Evolutionary conservation across 805 yeast genomes (phyloP).

Genomic region (Candida boleticola): DNA sequence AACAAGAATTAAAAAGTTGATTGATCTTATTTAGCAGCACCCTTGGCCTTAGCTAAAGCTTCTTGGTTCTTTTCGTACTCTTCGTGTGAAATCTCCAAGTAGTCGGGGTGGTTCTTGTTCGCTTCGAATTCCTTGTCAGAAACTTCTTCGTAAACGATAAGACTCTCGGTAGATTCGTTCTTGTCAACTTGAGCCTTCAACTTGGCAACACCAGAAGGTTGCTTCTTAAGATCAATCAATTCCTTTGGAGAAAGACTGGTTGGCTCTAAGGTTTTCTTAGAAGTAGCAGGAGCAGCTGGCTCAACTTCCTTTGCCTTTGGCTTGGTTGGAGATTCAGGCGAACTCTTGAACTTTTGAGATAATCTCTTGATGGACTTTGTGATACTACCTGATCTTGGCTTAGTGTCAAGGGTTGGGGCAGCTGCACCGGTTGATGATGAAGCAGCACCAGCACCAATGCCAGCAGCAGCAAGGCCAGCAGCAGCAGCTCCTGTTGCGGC

Average conservation of each 20-base stretch:
- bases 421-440: constrained; percentile 5
- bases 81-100: constrained; percentile 35
- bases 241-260: not conserved
- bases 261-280: not conserved
- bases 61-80: constrained; percentile 17
- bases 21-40: too few species aligned
- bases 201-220: not conserved
- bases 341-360: constrained; percentile 3
- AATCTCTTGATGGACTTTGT: constrained; percentile 8
- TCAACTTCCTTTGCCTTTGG: not conserved
- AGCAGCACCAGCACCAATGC: constrained; percentile 10
- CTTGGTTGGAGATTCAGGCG: not conserved
- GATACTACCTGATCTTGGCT: constrained; percentile 9
- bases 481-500: constrained; percentile 10
- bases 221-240: constrained; percentile 1
- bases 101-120: constrained; percentile 48
- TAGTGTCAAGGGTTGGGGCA: constrained; percentile 5
- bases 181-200: constrained; percentile 5
- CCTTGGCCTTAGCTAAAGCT: constrained; percentile 2
- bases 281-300: not conserved
- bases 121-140: constrained; percentile 45
- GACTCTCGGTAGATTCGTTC: constrained; percentile 11
- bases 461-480: constrained; percentile 12
- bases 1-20: too few species aligned
- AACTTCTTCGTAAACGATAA: constrained; percentile 46